Conservation (phyloP, 2,329 filamentous ascomycete genomes). For the Didymellaceae sp. region DNA sequence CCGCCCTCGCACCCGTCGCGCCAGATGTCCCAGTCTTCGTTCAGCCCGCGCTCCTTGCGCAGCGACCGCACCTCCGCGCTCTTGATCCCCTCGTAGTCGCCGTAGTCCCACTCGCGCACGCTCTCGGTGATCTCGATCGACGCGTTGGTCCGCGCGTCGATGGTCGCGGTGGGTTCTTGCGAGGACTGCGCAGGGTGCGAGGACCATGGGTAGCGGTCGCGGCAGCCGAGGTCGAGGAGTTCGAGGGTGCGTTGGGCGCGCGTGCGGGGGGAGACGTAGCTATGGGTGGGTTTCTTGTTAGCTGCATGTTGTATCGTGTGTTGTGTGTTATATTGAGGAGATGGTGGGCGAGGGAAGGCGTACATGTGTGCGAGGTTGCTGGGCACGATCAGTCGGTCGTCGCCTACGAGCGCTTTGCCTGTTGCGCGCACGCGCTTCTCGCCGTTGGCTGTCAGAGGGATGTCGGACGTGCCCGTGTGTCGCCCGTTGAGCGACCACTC, state of each 20-base stretch:
- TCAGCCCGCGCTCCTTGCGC: constrained; percentile 58
- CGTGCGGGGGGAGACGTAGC: constrained; percentile 84
- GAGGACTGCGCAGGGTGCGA: constrained; percentile 1
- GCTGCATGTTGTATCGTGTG: not conserved
- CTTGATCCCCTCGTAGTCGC: constrained; percentile 66
- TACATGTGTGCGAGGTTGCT: constrained; percentile 83
- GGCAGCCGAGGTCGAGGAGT: constrained; percentile 76
- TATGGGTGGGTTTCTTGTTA: constrained; percentile 30
- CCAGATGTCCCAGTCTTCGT: constrained; percentile 82
- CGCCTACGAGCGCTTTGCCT: constrained; percentile 81
- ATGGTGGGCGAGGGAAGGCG: constrained; percentile 31
- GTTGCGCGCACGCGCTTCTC: constrained; percentile 64
- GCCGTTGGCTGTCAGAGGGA: constrained; percentile 81
- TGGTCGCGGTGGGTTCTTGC: constrained; percentile 1
- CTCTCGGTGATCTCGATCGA: constrained; percentile 58
- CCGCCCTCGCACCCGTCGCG: constrained; percentile 81
- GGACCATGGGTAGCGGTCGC: constrained; percentile 75
- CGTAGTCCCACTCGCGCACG: constrained; percentile 68
- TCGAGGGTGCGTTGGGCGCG: constrained; percentile 91
- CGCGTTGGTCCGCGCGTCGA: constrained; percentile 47
- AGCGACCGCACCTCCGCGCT: constrained; percentile 57
- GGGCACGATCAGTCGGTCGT: constrained; percentile 84
- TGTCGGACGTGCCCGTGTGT: constrained; percentile 83
- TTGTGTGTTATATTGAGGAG: no score
- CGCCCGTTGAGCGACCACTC: constrained; percentile 87